Base-by-base conservation (phyloP, 345 rosid genomes). In the Microcos paniculata region DNA sequence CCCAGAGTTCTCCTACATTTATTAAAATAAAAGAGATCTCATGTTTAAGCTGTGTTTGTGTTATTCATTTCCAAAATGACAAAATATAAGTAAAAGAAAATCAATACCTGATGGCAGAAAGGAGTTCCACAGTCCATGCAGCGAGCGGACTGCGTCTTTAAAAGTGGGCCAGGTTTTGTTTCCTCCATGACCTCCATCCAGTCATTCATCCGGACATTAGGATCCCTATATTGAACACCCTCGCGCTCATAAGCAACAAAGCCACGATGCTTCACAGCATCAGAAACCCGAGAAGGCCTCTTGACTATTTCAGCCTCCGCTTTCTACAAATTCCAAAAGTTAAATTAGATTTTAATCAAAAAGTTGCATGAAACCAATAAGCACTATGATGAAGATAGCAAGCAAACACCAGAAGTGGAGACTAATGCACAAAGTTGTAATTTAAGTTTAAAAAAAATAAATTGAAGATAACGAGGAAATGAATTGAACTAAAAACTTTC, bases 111-210 rank as follows among this genome's bases (percentile, higher is more conserved):
- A 77, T 96, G 98, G 85, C 99, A 96, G 87, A 94, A 96, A 64
- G 99, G 99, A 74, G 99, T 96, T 46, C 99, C 99, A 81, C 99
- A 96, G 77, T 94, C 99, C 99, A 96, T 96, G 86, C 99, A 96
- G 70, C 99, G 97, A 56, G 99, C 98, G 21, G 99, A 89, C 78
- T 96, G 99, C 3, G 99, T 96, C 59, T 85, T 96, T 33, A 92
- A 79, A 48, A 96, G 93, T 12, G 95, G 92, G 28, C 98, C 91
- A 71, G 97, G 97, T 70, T 88, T 84, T 62, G 97, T 65, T 78
- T 85, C 90, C 86, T 90, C 90, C 91, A 85, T 91, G 70, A 96
- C 99, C 85, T 96, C 99, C 9, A 91, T 86, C 97, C 97, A 96
- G 71, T 96, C 99, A 53, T 85, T 84, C 87, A 94, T 81, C 43